Conservation (phyloP, 1,284 basidiomycete genomes). For the Sphaerobolus stellatus region DNA sequence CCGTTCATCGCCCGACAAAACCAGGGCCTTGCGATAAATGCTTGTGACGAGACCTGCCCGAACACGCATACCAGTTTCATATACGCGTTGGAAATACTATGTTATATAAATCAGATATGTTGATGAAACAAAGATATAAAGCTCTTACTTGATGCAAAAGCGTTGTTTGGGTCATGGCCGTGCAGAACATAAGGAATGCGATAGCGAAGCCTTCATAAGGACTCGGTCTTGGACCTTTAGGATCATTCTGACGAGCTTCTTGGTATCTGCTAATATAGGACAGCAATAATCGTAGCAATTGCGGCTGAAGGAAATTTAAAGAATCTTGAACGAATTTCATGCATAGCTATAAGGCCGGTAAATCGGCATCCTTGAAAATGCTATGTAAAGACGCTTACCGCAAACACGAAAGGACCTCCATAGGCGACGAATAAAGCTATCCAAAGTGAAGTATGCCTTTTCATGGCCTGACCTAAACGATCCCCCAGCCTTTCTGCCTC, state of each 20-base stretch:
- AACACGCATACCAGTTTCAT: constrained; percentile 88
- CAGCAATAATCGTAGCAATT: constrained; percentile 80
- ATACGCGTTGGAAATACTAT: constrained; percentile 81
- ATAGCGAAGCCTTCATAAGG: constrained; percentile 71
- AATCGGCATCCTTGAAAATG: not conserved
- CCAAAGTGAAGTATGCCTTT: constrained; percentile 71
- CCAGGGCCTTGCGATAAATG: constrained; percentile 85
- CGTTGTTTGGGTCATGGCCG: constrained; percentile 77
- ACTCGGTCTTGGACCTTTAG: constrained; percentile 31
- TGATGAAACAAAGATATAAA: not conserved
- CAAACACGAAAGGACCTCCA: constrained; percentile 74
- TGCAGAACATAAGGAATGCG: constrained; percentile 76
- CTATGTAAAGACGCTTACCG: constrained; percentile 27
- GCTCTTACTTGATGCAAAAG: constrained; percentile 80
- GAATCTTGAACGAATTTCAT: constrained; percentile 80
- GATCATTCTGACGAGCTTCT: constrained; percentile 37
- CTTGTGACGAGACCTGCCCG: constrained; percentile 83
- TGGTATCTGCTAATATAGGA: constrained; percentile 81
- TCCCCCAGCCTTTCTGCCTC: constrained; percentile 71
- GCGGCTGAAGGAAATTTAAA: constrained; percentile 85
- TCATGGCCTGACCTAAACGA: constrained; percentile 59
- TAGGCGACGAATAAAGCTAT: constrained; percentile 74
- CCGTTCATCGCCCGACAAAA: constrained; percentile 83
- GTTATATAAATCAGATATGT: not conserved
- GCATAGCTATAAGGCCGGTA: constrained; percentile 33